Evolutionary conservation across 768 basidiomycete genomes (phyloP), one percentile per base, ranked within the genome.

Genomic region (Tricholoma sp.): DNA sequence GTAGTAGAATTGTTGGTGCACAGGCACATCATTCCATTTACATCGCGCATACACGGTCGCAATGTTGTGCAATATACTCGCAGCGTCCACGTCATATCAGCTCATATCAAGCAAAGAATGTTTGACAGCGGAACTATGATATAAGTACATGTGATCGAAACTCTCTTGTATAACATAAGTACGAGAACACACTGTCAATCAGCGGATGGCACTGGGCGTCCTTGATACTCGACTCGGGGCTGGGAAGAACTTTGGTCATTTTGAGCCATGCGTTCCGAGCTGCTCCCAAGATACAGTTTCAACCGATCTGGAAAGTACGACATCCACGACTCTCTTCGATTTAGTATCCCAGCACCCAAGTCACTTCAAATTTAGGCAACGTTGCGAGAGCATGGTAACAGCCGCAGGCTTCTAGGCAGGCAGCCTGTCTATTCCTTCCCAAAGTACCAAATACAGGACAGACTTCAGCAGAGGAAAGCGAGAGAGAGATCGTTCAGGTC

Each of bases 361-460:
- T 3, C 57, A 57, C 53, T 54, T 53, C 9, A 66, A 58, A 3
- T 45, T 58, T 0, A 60, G 61, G 47, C 64, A 64, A 1, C 39
- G 59, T 4, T 39, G 18, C 1, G 57, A 52, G 10, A 66, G 57
- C n/a, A 45, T 54, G 19, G 22, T 49, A 18, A 58, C 27, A 10
- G 41, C 50, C 5, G 34, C 54, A 24, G 60, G 58, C 27, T 7
- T 57, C 58, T 29, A 29, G 39, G 1, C 54, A 14, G 35, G 46
- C 29, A 65, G 39, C 10, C 11, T 12, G 8, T 57, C 35, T 5
- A 65, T 58, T 3, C 43, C 54, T 5, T 62, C 54, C 64, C 65
- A 67, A 24, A 69, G 56, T 4, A 64, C 53, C 2, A 63, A 60
- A 50, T 67, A 61, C 12, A 59, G 37, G 18, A 64, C 51, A 8